Evolutionary conservation across 2,329 filamentous ascomycete species (phyloP).

Genomic region (Colletotrichum cereale): DNA sequence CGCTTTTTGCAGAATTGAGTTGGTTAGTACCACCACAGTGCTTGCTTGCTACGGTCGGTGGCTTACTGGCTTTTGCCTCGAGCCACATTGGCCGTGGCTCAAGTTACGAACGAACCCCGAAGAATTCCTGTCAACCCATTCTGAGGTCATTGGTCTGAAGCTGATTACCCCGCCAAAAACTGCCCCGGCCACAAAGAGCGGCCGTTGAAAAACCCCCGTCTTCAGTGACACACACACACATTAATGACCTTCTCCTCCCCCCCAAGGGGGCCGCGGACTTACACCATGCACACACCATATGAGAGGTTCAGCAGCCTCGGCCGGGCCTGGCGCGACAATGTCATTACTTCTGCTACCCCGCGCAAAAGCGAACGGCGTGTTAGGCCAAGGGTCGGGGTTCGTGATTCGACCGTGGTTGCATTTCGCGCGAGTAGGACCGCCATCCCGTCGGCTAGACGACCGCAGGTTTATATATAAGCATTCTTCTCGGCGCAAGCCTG

Average conservation of each 20-base stretch:
- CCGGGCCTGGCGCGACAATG: neutral
- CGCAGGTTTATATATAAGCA: no score
- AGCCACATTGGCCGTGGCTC: no score
- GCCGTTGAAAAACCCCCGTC: neutral
- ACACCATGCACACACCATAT: neutral
- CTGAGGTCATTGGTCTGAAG: neutral
- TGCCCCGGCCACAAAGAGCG: no score
- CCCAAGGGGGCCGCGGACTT: neutral
- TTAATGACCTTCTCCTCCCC: no score
- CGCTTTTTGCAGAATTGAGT: no score
- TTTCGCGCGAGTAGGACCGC: constrained; percentile 9
- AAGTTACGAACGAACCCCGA: neutral
- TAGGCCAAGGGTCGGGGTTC: neutral
- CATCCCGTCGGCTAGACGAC: constrained; percentile 22
- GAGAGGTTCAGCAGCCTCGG: neutral
- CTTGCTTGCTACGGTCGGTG: no score
- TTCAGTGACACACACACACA: neutral
- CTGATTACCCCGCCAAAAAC: neutral
- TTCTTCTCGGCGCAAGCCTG: neutral
- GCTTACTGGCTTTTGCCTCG: neutral
- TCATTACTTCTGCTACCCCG: constrained; percentile 3
- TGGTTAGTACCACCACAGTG: no score
- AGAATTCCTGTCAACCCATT: neutral
- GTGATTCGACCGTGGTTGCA: neutral
- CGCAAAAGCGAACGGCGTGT: neutral